Evolutionary conservation across 441 rosid genomes (phyloP), one percentile per base, ranked within the genome.

Genomic region (Kokia cookei): DNA sequence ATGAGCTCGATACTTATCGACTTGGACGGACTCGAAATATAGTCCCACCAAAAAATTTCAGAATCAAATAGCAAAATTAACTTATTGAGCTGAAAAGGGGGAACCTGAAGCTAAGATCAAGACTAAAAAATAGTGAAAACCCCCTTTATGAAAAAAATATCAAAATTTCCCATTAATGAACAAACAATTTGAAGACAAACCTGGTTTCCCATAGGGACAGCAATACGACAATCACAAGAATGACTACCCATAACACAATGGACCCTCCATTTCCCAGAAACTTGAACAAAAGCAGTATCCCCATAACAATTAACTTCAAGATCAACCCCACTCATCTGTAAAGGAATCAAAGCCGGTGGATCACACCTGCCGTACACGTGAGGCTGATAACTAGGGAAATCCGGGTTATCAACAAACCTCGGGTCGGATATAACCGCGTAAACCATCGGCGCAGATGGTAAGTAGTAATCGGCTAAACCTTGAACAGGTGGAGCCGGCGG

Each of bases 331-430:
- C 83, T 92, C 98, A 93, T 92, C 83, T 90, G 96, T 7, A 94
- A 83, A 4, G 98, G 98, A 72, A 94, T 88, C 59, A 92, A 78
- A 54, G 97, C 97, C 0, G 98, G 98, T 2, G 99, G 98, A 71
- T 93, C 95, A 76, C 97, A 93, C 77, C 94, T 80, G 61, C 99
- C 98, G 77, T 96, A 82, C 71, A 96, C 97, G 81, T 96, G 89
- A 14, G 99, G 99, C 88, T 96, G 99, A 79, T 96, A 96, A 79
- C 98, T 93, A 7, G 99, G 93, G 26, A 96, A 78, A 68, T 93
- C 98, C 7, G 99, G 99, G 74, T 96, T 93, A 70, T 96, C 99
- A 17, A 93, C 99, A 24, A 92, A 83, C 48, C 84, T 86, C 37
- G 99, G 99, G 79, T 96, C 88, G 51, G 82, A 64, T 55, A 96